phyloP scores from a whole-genome alignment of 441 rosid species.

The Metrosideros polymorpha region DNA sequence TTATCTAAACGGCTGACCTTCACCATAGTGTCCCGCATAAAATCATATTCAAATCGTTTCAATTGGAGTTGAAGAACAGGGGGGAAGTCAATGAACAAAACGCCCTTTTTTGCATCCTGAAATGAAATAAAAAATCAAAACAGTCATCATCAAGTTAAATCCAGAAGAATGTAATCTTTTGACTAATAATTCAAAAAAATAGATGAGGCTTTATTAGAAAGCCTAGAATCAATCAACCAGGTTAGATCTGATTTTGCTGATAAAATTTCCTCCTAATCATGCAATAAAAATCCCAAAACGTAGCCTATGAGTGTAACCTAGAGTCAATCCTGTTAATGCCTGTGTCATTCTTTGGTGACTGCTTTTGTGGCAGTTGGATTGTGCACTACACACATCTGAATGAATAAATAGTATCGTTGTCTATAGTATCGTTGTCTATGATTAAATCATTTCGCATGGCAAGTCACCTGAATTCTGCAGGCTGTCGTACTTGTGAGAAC shows the following conservation, averaged over 20 bases:
- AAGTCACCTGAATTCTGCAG: neutral
- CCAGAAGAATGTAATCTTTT: neutral
- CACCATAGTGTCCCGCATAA: slow-evolving; percentile 85
- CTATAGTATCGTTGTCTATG: neutral
- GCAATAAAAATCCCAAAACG: neutral
- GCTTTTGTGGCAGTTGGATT: neutral
- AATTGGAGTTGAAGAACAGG: slow-evolving; percentile 97
- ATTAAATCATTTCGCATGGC: neutral
- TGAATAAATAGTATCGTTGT: neutral
- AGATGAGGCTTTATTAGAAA: neutral
- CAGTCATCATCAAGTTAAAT: neutral
- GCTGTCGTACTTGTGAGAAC: neutral
- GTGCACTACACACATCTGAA: neutral
- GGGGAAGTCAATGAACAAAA: slow-evolving; percentile 82
- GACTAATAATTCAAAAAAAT: neutral
- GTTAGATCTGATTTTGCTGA: neutral
- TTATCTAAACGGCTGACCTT: slow-evolving; percentile 41
- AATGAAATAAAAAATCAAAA: neutral
- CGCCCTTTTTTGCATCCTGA: slow-evolving; percentile 98
- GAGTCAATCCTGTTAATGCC: neutral
- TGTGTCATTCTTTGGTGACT: neutral
- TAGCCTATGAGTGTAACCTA: neutral
- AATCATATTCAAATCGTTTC: slow-evolving; percentile 94
- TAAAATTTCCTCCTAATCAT: neutral
- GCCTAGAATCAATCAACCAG: neutral